Evolutionary conservation across 495 filamentous ascomycete species (phyloP).

Genomic region (Delitschia confertaspora): DNA sequence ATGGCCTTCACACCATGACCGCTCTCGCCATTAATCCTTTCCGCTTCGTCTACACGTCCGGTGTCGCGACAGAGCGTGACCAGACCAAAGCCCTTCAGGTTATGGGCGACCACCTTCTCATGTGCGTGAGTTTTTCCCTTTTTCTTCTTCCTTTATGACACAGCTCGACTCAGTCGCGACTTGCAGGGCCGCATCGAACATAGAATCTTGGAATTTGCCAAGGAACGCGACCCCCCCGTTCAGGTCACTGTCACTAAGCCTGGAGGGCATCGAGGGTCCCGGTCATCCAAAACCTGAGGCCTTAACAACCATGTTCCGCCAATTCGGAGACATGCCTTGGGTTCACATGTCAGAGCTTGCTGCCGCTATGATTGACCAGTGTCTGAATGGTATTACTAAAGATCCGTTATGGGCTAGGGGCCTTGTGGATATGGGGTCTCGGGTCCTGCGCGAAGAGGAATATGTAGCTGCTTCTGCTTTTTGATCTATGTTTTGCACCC

Average conservation of each 20-base stretch:
- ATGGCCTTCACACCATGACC: constrained; percentile 36
- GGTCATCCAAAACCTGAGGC: constrained; percentile 26
- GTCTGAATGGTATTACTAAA: constrained; percentile 40
- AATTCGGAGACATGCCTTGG: constrained; percentile 3
- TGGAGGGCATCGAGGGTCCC: constrained; percentile 32
- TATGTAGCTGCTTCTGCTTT: no score
- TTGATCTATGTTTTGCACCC: no score
- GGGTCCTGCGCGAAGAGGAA: background rate
- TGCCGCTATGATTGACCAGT: constrained; percentile 40
- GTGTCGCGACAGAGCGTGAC: constrained; percentile 36
- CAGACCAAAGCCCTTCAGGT: background rate
- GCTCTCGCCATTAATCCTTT: constrained; percentile 30
- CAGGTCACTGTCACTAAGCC: constrained; percentile 37
- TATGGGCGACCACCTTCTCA: constrained; percentile 6
- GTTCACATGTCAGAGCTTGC: constrained; percentile 36
- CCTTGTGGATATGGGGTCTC: constrained; percentile 37
- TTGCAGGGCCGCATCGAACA: constrained; percentile 40
- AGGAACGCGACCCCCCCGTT: constrained; percentile 28
- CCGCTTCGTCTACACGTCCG: constrained; percentile 44
- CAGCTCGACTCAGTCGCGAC: constrained; percentile 25
- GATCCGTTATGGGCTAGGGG: constrained; percentile 42
- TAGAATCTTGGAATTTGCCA: constrained; percentile 36
- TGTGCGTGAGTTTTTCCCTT: background rate
- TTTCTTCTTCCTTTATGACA: no score
- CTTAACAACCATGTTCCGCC: background rate